A percentile compares a stretch with the other conserved stretches of the same genome.
Evolutionary conservation across 2,329 filamentous ascomycete species (phyloP).

Genomic region (Claviceps spartinae): DNA sequence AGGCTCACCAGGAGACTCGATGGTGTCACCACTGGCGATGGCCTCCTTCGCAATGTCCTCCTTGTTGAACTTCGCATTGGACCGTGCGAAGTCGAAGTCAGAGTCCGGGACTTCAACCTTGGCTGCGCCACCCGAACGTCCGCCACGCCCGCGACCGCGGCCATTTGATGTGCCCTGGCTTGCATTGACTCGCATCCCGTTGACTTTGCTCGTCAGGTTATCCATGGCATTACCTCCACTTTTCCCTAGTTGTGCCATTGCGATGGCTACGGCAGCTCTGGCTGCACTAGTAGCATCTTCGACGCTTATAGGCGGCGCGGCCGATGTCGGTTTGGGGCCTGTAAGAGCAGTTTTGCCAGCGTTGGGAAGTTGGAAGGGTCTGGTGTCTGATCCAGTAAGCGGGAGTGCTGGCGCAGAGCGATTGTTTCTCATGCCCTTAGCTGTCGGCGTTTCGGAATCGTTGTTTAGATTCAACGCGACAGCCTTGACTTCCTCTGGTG

Average conservation of each 20-base stretch:
- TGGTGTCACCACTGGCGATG: conserved; percentile 59
- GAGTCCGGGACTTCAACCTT: conserved; percentile 82
- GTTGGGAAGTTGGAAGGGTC: conserved; percentile 23
- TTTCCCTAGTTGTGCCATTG: conserved; percentile 56
- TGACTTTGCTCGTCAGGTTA: conserved; percentile 60
- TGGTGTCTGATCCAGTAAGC: conserved; percentile 33
- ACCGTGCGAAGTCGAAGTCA: conserved; percentile 76
- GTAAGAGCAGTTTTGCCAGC: conserved; percentile 15
- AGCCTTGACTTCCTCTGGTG: conserved; percentile 29
- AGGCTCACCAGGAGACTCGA: conserved; percentile 33
- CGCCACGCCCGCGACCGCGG: conserved; percentile 36
- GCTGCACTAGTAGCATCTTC: conserved; percentile 62
- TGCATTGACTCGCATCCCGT: conserved; percentile 60
- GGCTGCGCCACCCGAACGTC: conserved; percentile 27
- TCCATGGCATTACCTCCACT: conserved; percentile 42
- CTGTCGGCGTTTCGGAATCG: conserved; percentile 22
- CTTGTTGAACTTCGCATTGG: conserved; percentile 36
- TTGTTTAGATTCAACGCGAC: conserved; percentile 30
- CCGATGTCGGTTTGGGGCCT: conserved; percentile 22
- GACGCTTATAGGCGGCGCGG: conserved; percentile 27
- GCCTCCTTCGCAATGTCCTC: conserved; percentile 66
- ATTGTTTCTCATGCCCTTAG: conserved; percentile 19
- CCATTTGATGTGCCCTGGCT: conserved; percentile 33
- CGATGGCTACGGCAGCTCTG: conserved; percentile 63
- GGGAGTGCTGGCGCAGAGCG: conserved; percentile 55